Evolutionary conservation across 345 rosid genomes (phyloP), one percentile per base, ranked within the genome.

Genomic region (Citrus reticulata): DNA sequence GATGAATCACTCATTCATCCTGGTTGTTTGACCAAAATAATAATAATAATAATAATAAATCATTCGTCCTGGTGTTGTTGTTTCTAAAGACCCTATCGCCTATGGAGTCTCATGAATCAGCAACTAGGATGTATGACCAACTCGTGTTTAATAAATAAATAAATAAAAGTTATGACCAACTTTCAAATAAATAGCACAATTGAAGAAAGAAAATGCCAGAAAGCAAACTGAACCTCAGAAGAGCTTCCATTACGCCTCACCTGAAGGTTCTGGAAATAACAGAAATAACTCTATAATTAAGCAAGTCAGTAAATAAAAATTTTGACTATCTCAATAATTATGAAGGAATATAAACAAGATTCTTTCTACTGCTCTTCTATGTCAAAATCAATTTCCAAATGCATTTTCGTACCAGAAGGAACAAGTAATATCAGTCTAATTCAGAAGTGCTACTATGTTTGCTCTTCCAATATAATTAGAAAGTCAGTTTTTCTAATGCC

Each of bases 401-500:
- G 57, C 78, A 59, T 55, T 34, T 14, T 0, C 57, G 17, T 4
- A 27, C 58, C 19, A 5, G 7, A 32, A n/a, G 42, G 54, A 27
- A 27, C 55, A 66, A 13, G 46, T 59, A 70, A 60, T 67, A 40
- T 72, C 64, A 69, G 54, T 57, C 14, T 34, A 46, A 24, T 72
- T 73, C 57, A 70, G 7, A 74, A 65, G 75, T 25, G 49, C 6
- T 57, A 29, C 39, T 20, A 1, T 68, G 27, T 10, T 54, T 13
- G 32, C 68, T 73, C 37, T 55, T 76, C 49, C 51, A 39, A n/a
- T 37, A 25, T 58, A 25, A 22, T 74, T 68, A 82, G 60, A 80
- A 81, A 57, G 81, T 79, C 75, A 86, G 73, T 72, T 82, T 86
- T 63, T 69, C 82, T 14, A 82, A 42, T 17, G 79, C 63, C 10